phyloP scores from a whole-genome alignment of 129 eudicot genomes.

The Erigeron canadensis region DNA sequence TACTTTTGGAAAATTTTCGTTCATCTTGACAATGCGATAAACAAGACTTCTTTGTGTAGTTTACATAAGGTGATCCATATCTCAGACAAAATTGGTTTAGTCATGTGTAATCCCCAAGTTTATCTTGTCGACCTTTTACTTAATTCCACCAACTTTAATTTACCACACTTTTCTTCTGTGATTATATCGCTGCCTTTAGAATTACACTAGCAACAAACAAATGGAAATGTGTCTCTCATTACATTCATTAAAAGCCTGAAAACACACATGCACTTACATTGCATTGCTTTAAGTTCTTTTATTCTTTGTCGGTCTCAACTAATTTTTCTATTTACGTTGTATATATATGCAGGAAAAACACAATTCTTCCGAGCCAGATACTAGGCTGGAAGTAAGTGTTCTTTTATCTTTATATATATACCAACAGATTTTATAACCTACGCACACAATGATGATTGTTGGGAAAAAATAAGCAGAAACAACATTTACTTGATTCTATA shows the following conservation, averaged over 20 bases:
- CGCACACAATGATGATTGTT: not conserved
- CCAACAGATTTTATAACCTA: not conserved
- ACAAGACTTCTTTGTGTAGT: too few species aligned
- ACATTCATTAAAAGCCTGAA: conserved; percentile 7
- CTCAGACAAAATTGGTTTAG: too few species aligned
- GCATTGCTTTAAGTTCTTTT: not conserved
- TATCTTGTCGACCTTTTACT: too few species aligned
- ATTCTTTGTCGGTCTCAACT: not conserved
- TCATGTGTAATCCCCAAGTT: too few species aligned
- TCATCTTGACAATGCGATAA: too few species aligned
- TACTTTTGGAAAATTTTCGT: too few species aligned
- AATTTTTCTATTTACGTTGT: conserved; percentile 6
- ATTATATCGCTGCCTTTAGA: not conserved
- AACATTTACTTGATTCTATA: not conserved
- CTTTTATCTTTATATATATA: conserved; percentile 3
- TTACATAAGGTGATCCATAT: too few species aligned
- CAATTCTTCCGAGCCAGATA: conserved; percentile 19
- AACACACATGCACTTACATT: not conserved
- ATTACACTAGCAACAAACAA: not conserved
- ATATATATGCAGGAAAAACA: conserved; percentile 20
- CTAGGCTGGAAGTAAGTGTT: conserved; percentile 33
- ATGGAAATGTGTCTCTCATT: not conserved
- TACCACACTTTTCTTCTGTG: not conserved
- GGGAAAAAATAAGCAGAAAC: not conserved
- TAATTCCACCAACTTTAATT: not conserved